Evolutionary conservation across 176 grass and related monocot genomes (phyloP), one percentile per base, ranked within the genome.

Genomic region (Thinopyrum elongatum): DNA sequence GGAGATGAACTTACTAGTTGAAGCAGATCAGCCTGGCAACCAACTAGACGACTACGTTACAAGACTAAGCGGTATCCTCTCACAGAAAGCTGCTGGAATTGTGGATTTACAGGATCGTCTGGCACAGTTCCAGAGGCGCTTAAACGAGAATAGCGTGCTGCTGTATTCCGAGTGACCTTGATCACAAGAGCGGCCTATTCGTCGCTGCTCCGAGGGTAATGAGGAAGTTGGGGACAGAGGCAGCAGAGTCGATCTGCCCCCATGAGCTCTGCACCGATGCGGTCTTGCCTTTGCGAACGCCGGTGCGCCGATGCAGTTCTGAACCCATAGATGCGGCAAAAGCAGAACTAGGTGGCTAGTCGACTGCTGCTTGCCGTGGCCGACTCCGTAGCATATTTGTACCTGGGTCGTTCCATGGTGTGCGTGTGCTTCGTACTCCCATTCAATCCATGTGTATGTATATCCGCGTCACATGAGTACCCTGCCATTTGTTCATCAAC

Each of bases 1-100:
- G 97, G 97, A 99, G 84, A 94, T 99, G 94, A 89, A 91, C 44
- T 78, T 99, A 16, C 79, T 97, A 86, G 87, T 86, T 28, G 87
- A 93, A 91, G 94, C 85, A 68, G 90, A 99, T 87, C 82, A 93
- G 64, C 97, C 97, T 70, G 94, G 92, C 65, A 93, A 93, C 77
- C 94, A 97, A 55, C 81, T 99, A 31, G 92, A 99, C 31, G 94
- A 90, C 25, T 99, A 94, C 22, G 69, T 99, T 6, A 65, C 90
- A 30, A 97, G 89, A 91, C 82, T 99, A 79, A 91, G 75, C 80
- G 80, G 25, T 22, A 91, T 99, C 86, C 87, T 99, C 11, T 97
- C 97, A 7, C 92, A 93, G 74, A 99, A 97, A 89, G 90, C 92
- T 33, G 92, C 94, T 63, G 87, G 92, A 81, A 99, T 99, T 41